Evolutionary conservation across 768 basidiomycete genomes (phyloP).

Genomic region (Lactarius deliciosus): DNA sequence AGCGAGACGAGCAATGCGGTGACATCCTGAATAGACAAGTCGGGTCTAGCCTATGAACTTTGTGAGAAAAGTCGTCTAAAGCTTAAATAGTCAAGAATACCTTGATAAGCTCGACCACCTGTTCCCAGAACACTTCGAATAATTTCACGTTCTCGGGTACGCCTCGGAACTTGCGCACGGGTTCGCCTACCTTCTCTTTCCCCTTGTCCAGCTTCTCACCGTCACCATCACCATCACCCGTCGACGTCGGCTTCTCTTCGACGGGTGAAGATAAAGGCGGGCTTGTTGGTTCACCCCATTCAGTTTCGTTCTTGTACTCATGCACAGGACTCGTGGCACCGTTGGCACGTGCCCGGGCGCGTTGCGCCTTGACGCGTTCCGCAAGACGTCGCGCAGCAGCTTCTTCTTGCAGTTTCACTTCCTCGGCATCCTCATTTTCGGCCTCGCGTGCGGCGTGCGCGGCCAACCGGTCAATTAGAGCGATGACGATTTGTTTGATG

Average conservation of each 20-base stretch:
- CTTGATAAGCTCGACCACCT: conserved; percentile 97
- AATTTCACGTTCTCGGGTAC: conserved; percentile 93
- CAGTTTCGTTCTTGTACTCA: conserved; percentile 28
- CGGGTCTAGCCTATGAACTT: conserved; percentile 78
- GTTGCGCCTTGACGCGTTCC: conserved; percentile 78
- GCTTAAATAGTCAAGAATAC: conserved; percentile 39
- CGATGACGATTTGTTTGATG: conserved; percentile 98
- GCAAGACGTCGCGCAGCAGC: conserved; percentile 86
- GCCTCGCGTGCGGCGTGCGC: conserved; percentile 97
- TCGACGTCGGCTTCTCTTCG: conserved; percentile 22
- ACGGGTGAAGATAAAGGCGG: conserved; percentile 26
- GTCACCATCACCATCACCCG: conserved; percentile 32
- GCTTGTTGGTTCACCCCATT: conserved; percentile 35
- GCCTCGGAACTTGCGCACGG: conserved; percentile 84
- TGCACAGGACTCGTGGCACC: conserved; percentile 24
- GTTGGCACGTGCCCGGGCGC: conserved; percentile 59
- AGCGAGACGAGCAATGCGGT: conserved; percentile 95
- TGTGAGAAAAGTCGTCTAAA: conserved; percentile 10
- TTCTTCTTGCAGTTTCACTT: conserved; percentile 90
- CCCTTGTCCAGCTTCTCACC: conserved; percentile 46
- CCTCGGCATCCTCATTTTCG: conserved; percentile 93
- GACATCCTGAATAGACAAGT: conserved; percentile 95
- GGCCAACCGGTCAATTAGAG: conserved; percentile 93
- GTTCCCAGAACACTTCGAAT: conserved; percentile 99
- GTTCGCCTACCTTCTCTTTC: conserved; percentile 54